Percentiles rank a stretch among this genome's conserved stretches.
Evolutionary conservation across 768 basidiomycete species (phyloP).

Genomic region (Tricholoma sp.): DNA sequence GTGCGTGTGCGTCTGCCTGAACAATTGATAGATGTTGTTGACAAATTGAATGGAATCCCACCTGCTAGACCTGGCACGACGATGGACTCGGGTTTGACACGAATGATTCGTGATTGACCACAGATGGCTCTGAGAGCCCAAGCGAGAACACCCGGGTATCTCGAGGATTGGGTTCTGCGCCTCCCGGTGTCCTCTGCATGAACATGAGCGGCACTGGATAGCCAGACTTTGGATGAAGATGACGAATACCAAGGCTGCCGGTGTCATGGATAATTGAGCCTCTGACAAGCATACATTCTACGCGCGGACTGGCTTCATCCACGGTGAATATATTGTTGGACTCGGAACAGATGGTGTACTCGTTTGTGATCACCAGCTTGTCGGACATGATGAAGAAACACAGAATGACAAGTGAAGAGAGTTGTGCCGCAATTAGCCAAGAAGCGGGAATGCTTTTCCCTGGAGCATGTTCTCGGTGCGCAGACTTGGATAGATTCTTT

Average conservation of each 20-base stretch:
- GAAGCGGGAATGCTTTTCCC: not conserved
- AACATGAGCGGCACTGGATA: not conserved
- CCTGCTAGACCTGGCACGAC: slow-evolving; percentile 74
- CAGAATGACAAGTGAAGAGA: slow-evolving; percentile 8
- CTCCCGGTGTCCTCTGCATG: slow-evolving; percentile 11
- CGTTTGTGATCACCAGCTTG: slow-evolving; percentile 13
- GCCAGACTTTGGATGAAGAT: not conserved
- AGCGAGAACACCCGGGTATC: slow-evolving; percentile 3
- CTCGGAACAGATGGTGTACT: slow-evolving; percentile 57
- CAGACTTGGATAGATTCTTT: not conserved
- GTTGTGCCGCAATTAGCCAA: slow-evolving; percentile 9
- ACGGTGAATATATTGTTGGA: slow-evolving; percentile 64
- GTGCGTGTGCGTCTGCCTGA: slow-evolving; percentile 69
- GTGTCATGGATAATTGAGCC: slow-evolving; percentile 41
- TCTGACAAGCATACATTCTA: slow-evolving; percentile 57
- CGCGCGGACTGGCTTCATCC: slow-evolving; percentile 42
- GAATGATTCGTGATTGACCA: slow-evolving; percentile 7
- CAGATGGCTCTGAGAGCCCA: slow-evolving; percentile 5
- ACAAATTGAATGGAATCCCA: slow-evolving; percentile 19
- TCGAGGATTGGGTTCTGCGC: slow-evolving; percentile 1
- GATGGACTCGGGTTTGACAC: slow-evolving; percentile 29
- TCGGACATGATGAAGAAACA: slow-evolving; percentile 25
- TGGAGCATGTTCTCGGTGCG: not conserved
- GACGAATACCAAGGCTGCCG: slow-evolving; percentile 40
- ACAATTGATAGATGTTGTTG: not conserved